These are phyloP conservation scores for Onygenales sp. DNA, from an alignment of 2,329 filamentous ascomycete genomes.

Conservation along the genomic window DNA sequence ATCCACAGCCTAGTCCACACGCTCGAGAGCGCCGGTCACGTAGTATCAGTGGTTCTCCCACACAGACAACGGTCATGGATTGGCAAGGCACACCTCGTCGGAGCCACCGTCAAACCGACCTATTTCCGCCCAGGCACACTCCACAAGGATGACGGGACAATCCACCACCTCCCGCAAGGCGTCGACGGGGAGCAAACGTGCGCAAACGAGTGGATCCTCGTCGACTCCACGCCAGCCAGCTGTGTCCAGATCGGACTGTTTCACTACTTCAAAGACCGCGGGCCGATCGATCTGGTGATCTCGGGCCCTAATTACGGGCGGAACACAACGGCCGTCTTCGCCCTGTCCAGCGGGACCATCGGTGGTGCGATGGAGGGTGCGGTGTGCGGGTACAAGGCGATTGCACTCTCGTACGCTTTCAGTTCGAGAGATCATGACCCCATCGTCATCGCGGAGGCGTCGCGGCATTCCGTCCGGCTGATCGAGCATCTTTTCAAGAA, in stretches of 20 bases:
- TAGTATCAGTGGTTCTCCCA: conserved; percentile 84
- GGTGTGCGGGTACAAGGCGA: conserved; percentile 57
- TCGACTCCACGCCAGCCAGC: conserved; percentile 71
- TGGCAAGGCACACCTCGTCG: conserved; percentile 93
- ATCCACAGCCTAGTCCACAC: conserved; percentile 63
- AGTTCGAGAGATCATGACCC: conserved; percentile 77
- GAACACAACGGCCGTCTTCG: conserved; percentile 73
- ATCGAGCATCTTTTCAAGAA: conserved; percentile 69
- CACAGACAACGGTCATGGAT: conserved; percentile 95
- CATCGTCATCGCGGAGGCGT: conserved; percentile 67
- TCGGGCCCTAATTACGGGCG: conserved; percentile 76
- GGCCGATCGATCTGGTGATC: conserved; percentile 65
- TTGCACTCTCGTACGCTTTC: conserved; percentile 87
- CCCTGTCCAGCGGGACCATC: conserved; percentile 66
- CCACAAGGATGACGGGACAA: conserved; percentile 56
- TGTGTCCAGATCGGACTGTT: conserved; percentile 75
- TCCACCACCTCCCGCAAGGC: conserved; percentile 49
- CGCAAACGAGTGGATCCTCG: conserved; percentile 69
- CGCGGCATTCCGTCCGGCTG: conserved; percentile 61
- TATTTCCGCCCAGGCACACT: conserved; percentile 67
- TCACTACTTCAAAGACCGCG: conserved; percentile 65
- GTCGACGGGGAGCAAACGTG: conserved; percentile 38
- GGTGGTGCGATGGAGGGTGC: conserved; percentile 71
- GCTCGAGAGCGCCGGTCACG: conserved; percentile 66
- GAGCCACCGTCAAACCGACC: conserved; percentile 70